Conservation (phyloP, 2,329 filamentous ascomycete genomes). For the Penicillium sp. region DNA sequence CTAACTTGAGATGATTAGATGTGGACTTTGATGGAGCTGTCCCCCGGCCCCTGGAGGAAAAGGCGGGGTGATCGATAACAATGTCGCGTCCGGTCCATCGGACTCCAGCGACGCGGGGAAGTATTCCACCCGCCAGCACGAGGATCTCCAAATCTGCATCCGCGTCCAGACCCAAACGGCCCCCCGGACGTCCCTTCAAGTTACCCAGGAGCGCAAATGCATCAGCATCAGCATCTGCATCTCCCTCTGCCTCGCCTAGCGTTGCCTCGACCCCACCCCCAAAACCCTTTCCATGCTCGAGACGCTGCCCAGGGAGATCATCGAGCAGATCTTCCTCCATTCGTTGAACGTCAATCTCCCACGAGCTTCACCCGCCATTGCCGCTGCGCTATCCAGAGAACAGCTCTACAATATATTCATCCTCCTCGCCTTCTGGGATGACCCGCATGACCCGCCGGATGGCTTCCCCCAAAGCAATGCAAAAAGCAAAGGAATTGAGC, state of each 20-base stretch:
- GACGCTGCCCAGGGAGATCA: slow-evolving; percentile 46
- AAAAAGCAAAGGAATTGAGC: slow-evolving; percentile 19
- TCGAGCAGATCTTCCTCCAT: slow-evolving; percentile 51
- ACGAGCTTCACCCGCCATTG: slow-evolving; percentile 40
- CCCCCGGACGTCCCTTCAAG: slow-evolving; percentile 11
- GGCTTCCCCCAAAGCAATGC: slow-evolving; percentile 6
- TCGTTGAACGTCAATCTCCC: slow-evolving; percentile 45
- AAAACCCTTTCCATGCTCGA: slow-evolving; percentile 38
- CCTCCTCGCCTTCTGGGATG: slow-evolving; percentile 39
- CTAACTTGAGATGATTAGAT: neutral
- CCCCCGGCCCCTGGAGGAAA: neutral
- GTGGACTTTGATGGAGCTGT: neutral
- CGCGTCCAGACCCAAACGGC: slow-evolving; percentile 4
- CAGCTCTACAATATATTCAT: slow-evolving; percentile 40
- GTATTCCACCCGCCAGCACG: neutral
- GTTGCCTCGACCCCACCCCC: slow-evolving; percentile 1
- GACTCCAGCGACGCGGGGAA: neutral
- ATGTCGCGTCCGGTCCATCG: slow-evolving; percentile 5
- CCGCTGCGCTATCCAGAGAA: slow-evolving; percentile 37
- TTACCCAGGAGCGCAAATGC: slow-evolving; percentile 3
- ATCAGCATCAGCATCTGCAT: neutral
- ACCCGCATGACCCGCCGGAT: slow-evolving; percentile 23
- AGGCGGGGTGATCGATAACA: neutral
- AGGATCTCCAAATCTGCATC: slow-evolving; percentile 2
- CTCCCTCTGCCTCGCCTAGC: slow-evolving; percentile 5